Conservation (phyloP, 805 yeast species). For the Komagataella kurtzmanii region DNA sequence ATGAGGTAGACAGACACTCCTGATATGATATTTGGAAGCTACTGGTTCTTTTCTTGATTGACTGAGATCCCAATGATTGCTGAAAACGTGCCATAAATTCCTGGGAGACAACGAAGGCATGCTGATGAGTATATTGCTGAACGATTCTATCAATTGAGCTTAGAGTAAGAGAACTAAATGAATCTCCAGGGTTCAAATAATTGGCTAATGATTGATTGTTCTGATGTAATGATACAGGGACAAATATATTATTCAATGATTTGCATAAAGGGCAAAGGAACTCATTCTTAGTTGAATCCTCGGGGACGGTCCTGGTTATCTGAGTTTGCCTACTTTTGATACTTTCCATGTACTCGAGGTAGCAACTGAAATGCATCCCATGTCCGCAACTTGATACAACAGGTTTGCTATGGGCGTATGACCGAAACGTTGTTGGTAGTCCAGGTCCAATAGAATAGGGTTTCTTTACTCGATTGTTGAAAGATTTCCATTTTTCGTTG, state of each 20-base stretch:
- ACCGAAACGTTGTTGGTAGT: constrained; percentile 28
- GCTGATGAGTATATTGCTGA: background rate
- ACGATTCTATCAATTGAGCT: background rate
- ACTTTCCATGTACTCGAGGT: constrained; percentile 46
- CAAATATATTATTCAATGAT: constrained; percentile 68
- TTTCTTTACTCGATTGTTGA: constrained; percentile 18
- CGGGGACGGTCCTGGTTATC: constrained; percentile 74
- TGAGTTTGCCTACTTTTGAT: constrained; percentile 43
- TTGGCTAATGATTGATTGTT: constrained; percentile 17
- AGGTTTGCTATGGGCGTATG: constrained; percentile 25
- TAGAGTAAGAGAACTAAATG: background rate
- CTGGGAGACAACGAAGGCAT: background rate
- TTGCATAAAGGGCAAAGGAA: constrained; percentile 87
- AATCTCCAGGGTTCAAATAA: background rate
- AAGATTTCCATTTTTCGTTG: constrained; percentile 24
- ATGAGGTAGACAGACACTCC: background rate
- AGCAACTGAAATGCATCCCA: constrained; percentile 81
- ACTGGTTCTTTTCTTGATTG: background rate
- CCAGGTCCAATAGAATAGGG: constrained; percentile 56
- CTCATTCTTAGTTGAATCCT: constrained; percentile 54
- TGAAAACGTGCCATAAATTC: background rate
- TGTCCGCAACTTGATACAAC: constrained; percentile 81
- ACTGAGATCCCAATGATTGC: background rate
- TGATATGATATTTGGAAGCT: background rate
- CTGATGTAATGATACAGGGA: constrained; percentile 56